phyloP scores from a whole-genome alignment of 176 grass and related monocot species.

The Oryza australiensis region DNA sequence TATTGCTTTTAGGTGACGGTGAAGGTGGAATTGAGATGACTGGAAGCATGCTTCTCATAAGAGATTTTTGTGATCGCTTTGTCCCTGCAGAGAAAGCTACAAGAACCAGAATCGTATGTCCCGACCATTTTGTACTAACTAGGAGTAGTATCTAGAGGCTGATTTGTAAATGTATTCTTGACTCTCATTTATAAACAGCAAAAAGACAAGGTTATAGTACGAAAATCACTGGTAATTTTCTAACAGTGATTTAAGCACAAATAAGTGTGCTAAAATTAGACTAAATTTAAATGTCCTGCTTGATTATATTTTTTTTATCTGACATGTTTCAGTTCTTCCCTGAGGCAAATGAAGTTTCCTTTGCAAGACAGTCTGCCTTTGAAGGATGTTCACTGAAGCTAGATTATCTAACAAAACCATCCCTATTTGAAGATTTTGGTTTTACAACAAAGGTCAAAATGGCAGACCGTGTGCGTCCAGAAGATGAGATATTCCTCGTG shows the following conservation, averaged over 20 bases:
- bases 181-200: background rate
- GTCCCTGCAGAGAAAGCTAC: slow-evolving; percentile 75
- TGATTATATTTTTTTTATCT: slow-evolving; percentile 11
- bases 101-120: slow-evolving; percentile 79
- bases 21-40: slow-evolving; percentile 99
- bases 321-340: slow-evolving; percentile 81
- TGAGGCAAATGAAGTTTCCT: slow-evolving; percentile 87
- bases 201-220: background rate
- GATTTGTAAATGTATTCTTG: background rate
- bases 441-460: slow-evolving; percentile 90
- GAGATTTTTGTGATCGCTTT: slow-evolving; percentile 80
- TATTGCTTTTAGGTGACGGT: slow-evolving; percentile 64
- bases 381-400: slow-evolving; percentile 83
- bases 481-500: slow-evolving; percentile 84
- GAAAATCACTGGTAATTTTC: background rate
- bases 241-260: background rate
- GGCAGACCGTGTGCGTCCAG: slow-evolving; percentile 70
- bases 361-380: slow-evolving; percentile 83
- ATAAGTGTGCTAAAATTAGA: slow-evolving; percentile 4
- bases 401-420: slow-evolving; percentile 95
- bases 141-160: background rate
- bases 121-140: background rate
- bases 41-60: slow-evolving; percentile 90
- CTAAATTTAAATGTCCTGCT: background rate
- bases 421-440: slow-evolving; percentile 95